These are phyloP conservation scores for Colletotrichum melonis DNA, from an alignment of 2,329 filamentous ascomycete genomes.

Conservation along the genomic window DNA sequence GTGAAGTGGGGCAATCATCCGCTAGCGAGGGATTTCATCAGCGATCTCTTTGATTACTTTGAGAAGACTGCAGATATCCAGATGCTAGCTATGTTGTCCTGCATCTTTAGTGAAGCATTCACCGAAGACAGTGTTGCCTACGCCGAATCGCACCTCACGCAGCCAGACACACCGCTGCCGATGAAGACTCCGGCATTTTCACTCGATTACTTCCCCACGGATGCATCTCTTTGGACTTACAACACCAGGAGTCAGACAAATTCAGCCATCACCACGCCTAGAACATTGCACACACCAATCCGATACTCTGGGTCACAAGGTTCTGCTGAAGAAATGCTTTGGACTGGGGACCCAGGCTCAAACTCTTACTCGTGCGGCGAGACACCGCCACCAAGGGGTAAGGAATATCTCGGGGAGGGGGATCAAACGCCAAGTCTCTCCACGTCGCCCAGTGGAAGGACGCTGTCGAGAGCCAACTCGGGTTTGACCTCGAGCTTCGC, in stretches of 20 bases:
- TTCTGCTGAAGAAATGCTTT: slow-evolving; percentile 63
- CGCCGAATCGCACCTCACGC: slow-evolving; percentile 65
- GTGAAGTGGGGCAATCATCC: slow-evolving; percentile 78
- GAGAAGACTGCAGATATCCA: slow-evolving; percentile 73
- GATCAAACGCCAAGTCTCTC: slow-evolving; percentile 65
- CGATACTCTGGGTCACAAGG: slow-evolving; percentile 65
- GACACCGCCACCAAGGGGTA: slow-evolving; percentile 64
- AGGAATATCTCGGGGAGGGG: slow-evolving; percentile 56
- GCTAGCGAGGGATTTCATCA: slow-evolving; percentile 70
- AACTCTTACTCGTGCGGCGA: slow-evolving; percentile 72
- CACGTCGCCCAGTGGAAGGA: slow-evolving; percentile 68
- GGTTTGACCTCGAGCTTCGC: slow-evolving; percentile 67
- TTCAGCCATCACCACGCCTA: slow-evolving; percentile 68
- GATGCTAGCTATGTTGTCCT: slow-evolving; percentile 79
- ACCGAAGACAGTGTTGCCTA: slow-evolving; percentile 67
- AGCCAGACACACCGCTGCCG: slow-evolving; percentile 71
- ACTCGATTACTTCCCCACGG: slow-evolving; percentile 73
- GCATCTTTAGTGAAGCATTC: slow-evolving; percentile 73
- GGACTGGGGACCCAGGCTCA: slow-evolving; percentile 64
- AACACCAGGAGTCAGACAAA: slow-evolving; percentile 64
- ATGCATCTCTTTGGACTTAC: slow-evolving; percentile 64
- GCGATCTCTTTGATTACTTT: slow-evolving; percentile 72
- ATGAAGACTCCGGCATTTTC: slow-evolving; percentile 76
- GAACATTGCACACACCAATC: slow-evolving; percentile 66
- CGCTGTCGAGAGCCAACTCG: slow-evolving; percentile 65